Base-by-base conservation (phyloP, 177 flowering plant genomes). In the Vitis hybrid region DNA sequence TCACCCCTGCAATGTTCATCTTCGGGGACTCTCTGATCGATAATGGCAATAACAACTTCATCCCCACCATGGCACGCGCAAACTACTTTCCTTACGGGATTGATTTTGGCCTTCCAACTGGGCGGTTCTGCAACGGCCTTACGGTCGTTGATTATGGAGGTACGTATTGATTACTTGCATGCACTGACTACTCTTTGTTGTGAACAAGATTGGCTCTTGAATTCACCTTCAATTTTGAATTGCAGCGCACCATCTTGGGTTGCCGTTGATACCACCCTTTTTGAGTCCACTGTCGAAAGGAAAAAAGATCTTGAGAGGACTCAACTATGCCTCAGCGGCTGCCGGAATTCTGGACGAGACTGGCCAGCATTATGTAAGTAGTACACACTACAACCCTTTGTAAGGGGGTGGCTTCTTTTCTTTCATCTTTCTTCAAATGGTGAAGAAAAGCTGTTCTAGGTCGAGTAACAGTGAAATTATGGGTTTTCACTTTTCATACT, bases 311-410 rank as follows among this genome's bases (percentile, higher is more conserved):
- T 67, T 79, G 12, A 65, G 68, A 33, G 84, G 84, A n/a, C 59
- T 82, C 56, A 82, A 79, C 71, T 82, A 74, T 17, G 84, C 82
- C 24, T 82, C 84, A 1, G 82, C 81, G 9, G 84, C 84, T 9
- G 84, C 82, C 9, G 82, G 84, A 47, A 79, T 79, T 50, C 71
- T 82, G 12, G 82, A 82, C 47, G 79, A 77, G 44, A 82, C 84
- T 4, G 84, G 82, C 54, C 49, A 64, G 53, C 71, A 76, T 59
- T 79, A 74, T 70, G 82, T 82, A 72, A 71, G 13, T 28, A 38
- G 8, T 38, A 38, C 47, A 38, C 47, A 38, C 8, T 38, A 38
- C 47, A 38, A 38, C 1, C 47, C 47, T 38, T 38, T 38, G 47
- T 8, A 5, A 38, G 47, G 8, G 5, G 47, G 10, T 5, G 47